A percentile compares a stretch with the other conserved stretches of the same genome.
phyloP scores from a whole-genome alignment of 2,329 filamentous ascomycete genomes.

The Beauveria sp. region DNA sequence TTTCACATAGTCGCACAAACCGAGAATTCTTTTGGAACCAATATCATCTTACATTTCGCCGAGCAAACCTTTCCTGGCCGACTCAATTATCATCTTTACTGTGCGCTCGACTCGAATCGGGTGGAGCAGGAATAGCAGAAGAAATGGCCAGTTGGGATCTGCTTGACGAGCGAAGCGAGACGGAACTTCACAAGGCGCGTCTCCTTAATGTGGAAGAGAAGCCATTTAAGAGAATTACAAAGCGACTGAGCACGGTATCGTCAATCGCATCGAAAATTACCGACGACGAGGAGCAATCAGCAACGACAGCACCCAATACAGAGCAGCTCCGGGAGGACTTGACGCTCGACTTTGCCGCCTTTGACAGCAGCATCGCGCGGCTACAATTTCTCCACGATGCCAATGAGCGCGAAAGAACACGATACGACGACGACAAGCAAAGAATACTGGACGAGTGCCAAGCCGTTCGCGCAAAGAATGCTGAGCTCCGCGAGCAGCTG shows the following conservation, averaged over 20 bases:
- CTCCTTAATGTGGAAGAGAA: conserved; percentile 88
- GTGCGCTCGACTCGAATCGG: too few relatives aligned
- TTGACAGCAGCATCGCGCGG: conserved; percentile 78
- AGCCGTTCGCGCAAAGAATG: conserved; percentile 67
- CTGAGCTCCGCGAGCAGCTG: conserved; percentile 63
- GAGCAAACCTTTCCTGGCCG: too few relatives aligned
- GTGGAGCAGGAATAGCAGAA: background rate
- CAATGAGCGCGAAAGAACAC: conserved; percentile 73
- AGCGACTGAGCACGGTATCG: conserved; percentile 64
- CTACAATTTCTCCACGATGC: conserved; percentile 80
- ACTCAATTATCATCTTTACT: background rate
- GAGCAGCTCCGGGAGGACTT: conserved; percentile 74
- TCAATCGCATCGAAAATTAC: conserved; percentile 43
- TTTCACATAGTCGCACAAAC: too few relatives aligned
- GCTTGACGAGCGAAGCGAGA: conserved; percentile 68
- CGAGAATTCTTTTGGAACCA: too few relatives aligned
- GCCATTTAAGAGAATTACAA: conserved; percentile 81
- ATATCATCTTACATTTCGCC: too few relatives aligned
- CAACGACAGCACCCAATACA: conserved; percentile 43
- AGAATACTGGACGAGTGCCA: conserved; percentile 74
- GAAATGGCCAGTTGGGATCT: conserved; percentile 51
- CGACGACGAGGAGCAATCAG: conserved; percentile 18
- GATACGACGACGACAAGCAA: conserved; percentile 73
- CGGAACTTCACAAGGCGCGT: conserved; percentile 78
- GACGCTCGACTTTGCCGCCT: conserved; percentile 78